Evolutionary conservation across 2,329 filamentous ascomycete genomes (phyloP).

Genomic region (Ramularia endophylla): DNA sequence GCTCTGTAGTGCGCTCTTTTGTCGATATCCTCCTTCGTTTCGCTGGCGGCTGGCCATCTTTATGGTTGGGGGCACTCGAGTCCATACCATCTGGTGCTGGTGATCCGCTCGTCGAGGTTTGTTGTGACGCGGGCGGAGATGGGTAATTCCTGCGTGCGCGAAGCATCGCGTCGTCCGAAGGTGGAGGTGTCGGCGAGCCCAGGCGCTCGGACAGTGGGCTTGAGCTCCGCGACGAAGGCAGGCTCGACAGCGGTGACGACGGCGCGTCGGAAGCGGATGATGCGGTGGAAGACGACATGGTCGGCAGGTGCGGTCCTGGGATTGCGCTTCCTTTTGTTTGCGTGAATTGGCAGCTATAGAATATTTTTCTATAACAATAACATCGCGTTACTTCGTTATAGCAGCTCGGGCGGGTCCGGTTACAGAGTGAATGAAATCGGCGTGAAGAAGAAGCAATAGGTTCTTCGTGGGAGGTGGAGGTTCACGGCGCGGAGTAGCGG

Average conservation of each 20-base stretch:
- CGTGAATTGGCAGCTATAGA: too few relatives aligned
- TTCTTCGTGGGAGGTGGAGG: too few relatives aligned
- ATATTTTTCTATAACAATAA: conserved; percentile 3
- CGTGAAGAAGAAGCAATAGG: too few relatives aligned
- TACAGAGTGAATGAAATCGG: too few relatives aligned
- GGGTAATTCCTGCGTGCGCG: conserved; percentile 29
- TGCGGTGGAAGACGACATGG: conserved; percentile 5
- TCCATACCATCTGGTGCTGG: conserved; percentile 42
- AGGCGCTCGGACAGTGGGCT: conserved; percentile 14
- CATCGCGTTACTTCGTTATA: neutral
- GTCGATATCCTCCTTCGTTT: conserved; percentile 64
- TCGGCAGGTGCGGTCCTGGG: conserved; percentile 5
- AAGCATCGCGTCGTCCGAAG: conserved; percentile 11
- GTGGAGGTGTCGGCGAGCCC: conserved; percentile 14
- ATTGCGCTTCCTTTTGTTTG: too few relatives aligned
- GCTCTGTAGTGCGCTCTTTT: conserved; percentile 70
- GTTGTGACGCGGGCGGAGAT: conserved; percentile 38
- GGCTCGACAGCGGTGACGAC: conserved; percentile 19
- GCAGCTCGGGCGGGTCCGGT: too few relatives aligned
- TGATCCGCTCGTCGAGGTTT: conserved; percentile 41
- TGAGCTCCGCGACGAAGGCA: conserved; percentile 22
- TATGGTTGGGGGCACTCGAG: conserved; percentile 40
- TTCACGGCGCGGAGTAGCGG: too few relatives aligned
- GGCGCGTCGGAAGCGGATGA: too few relatives aligned
- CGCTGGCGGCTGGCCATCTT: conserved; percentile 61